phyloP scores from a whole-genome alignment of 371 early-diverging fungal genomes.

The Circinella umbellata region DNA sequence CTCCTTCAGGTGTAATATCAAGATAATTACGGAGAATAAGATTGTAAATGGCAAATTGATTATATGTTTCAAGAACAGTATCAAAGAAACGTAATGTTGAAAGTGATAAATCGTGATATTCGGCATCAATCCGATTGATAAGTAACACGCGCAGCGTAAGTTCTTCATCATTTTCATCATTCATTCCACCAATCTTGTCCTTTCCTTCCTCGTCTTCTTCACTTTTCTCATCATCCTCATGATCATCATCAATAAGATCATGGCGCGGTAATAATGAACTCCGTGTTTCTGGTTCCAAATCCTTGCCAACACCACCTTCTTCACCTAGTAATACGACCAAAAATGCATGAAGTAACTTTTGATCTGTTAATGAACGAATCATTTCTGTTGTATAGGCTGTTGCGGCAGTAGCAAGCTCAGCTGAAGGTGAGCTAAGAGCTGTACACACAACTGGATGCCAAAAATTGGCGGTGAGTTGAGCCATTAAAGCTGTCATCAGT shows the following conservation, averaged over 20 bases:
- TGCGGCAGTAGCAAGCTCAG: conserved; percentile 47
- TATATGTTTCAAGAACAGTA: conserved; percentile 64
- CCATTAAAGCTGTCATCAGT: conserved; percentile 52
- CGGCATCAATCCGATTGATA: conserved; percentile 48
- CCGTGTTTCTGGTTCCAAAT: conserved; percentile 49
- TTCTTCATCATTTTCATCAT: conserved; percentile 28
- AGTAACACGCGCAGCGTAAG: conserved; percentile 41
- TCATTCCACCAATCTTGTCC: conserved; percentile 3
- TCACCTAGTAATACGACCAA: conserved; percentile 51
- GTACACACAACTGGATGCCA: conserved; percentile 59
- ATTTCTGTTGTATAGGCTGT: conserved; percentile 57
- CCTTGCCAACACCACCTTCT: conserved; percentile 56
- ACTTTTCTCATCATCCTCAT: conserved; percentile 19
- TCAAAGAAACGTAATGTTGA: conserved; percentile 67
- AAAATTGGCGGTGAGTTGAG: conserved; percentile 50
- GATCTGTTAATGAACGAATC: conserved; percentile 55
- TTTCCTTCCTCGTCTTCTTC: conserved; percentile 23
- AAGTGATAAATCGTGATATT: conserved; percentile 54
- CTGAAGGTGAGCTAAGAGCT: conserved; percentile 46
- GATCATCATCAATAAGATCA: conserved; percentile 37
- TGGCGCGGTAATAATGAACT: conserved; percentile 17
- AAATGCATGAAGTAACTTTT: conserved; percentile 50
- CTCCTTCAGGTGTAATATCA: conserved; percentile 48
- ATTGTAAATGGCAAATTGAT: conserved; percentile 68
- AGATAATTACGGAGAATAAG: conserved; percentile 66